These are phyloP conservation scores for Petunia hybrid DNA, from an alignment of 305 asterid genomes.

Conservation along the genomic window DNA sequence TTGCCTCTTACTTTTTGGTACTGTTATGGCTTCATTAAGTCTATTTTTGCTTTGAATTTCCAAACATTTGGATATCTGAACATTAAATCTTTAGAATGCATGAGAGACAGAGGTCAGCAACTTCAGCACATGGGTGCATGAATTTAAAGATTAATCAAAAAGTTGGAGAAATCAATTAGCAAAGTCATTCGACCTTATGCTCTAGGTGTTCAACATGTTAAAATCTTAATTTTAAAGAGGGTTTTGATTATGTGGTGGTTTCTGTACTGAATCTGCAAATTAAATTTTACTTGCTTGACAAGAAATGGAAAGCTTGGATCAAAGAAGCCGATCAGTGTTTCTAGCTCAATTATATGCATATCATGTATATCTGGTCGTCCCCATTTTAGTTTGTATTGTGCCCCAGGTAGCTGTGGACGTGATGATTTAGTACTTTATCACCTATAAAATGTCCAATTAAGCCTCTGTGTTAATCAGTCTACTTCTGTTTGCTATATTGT, in stretches of 20 bases:
- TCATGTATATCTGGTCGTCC: not conserved
- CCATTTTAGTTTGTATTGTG: conserved; percentile 3
- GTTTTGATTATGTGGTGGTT: not conserved
- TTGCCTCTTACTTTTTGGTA: not conserved
- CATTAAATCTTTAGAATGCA: not conserved
- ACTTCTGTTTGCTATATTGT: not conserved
- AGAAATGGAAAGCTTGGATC: conserved; percentile 4
- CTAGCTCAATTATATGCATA: conserved; percentile 14
- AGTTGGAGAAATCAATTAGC: no score
- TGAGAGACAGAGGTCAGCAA: not conserved
- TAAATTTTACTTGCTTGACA: conserved; percentile 3
- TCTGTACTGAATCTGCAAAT: not conserved
- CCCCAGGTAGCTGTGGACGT: not conserved
- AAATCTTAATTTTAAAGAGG: not conserved
- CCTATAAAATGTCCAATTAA: not conserved
- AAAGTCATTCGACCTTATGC: not conserved
- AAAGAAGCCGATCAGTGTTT: conserved; percentile 6
- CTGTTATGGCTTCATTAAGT: conserved; percentile 2
- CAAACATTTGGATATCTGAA: conserved; percentile 10
- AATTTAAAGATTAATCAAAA: not conserved
- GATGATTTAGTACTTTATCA: not conserved
- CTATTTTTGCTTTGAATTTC: not conserved
- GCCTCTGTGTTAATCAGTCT: not conserved
- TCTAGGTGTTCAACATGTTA: conserved; percentile 3
- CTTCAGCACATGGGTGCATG: conserved; percentile 14